Percentiles rank a stretch among this genome's conserved stretches.
These are phyloP conservation scores for Mortierella sp. DNA, from an alignment of 371 early-diverging fungal species.

Conservation along the genomic window DNA sequence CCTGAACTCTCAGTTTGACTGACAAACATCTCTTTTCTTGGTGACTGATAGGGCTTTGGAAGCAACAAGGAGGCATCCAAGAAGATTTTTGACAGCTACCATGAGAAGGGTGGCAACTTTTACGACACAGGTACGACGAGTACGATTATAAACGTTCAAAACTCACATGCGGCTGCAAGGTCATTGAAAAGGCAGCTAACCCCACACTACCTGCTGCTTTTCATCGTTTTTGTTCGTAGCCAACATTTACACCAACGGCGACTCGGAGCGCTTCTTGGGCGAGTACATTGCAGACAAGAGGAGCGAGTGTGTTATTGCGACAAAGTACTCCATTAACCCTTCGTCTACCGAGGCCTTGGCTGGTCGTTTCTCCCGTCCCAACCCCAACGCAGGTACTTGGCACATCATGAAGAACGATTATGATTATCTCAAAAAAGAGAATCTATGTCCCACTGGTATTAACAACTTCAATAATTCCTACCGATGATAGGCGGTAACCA, in stretches of 20 bases:
- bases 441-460: background rate
- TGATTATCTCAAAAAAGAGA: too few relatives aligned
- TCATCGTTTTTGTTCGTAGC: constrained; percentile 20
- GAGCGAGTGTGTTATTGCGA: constrained; percentile 62
- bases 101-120: constrained; percentile 62
- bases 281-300: constrained; percentile 60
- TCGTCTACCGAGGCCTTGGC: constrained; percentile 19
- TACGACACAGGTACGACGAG: constrained; percentile 51
- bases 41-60: constrained; percentile 41
- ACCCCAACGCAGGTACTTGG: constrained; percentile 42
- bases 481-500: constrained; percentile 50
- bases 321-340: constrained; percentile 60
- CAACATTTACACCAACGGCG: constrained; percentile 60
- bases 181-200: background rate
- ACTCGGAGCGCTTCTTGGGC: constrained; percentile 62
- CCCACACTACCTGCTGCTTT: too few relatives aligned
- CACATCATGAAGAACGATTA: background rate
- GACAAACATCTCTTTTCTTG: background rate
- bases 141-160: too few relatives aligned
- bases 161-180: background rate
- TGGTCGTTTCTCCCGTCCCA: constrained; percentile 22
- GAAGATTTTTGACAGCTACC: constrained; percentile 59
- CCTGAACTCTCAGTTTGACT: background rate
- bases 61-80: constrained; percentile 44
- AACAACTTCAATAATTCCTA: background rate